A percentile compares a stretch with the other conserved stretches of the same genome.
phyloP scores from a whole-genome alignment of 2,329 filamentous ascomycete species.

The Pseudogymnoascus destructans region DNA sequence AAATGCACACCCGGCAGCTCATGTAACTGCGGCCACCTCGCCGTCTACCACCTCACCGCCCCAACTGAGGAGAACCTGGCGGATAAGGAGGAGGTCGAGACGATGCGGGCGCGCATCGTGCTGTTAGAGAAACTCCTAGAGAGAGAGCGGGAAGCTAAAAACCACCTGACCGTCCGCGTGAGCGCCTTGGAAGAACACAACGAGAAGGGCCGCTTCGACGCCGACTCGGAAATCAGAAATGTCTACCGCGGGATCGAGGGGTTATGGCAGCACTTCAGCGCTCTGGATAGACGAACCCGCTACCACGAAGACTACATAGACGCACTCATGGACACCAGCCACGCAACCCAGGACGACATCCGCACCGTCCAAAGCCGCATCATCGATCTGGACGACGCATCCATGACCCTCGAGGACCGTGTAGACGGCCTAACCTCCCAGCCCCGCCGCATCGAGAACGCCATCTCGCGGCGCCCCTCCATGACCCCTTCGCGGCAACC shows the following conservation, averaged over 20 bases:
- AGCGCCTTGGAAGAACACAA: slow-evolving; percentile 39
- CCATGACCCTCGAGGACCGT: slow-evolving; percentile 26
- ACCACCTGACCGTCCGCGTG: slow-evolving; percentile 20
- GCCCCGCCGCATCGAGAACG: slow-evolving; percentile 10
- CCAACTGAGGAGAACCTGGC: slow-evolving; percentile 31
- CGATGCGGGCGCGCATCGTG: slow-evolving; percentile 34
- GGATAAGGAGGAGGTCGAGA: slow-evolving; percentile 36
- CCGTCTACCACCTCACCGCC: slow-evolving; percentile 41
- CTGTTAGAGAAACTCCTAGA: slow-evolving; percentile 34
- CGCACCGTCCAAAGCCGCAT: slow-evolving; percentile 22
- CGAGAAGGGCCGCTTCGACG: slow-evolving; percentile 39
- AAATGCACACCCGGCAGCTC: slow-evolving; percentile 38
- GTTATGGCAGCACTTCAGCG: slow-evolving; percentile 37
- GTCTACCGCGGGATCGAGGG: slow-evolving; percentile 41
- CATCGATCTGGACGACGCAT: slow-evolving; percentile 25
- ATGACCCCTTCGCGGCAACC: slow-evolving; percentile 18
- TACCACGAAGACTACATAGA: slow-evolving; percentile 42
- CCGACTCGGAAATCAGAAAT: slow-evolving; percentile 39
- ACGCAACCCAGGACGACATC: slow-evolving; percentile 21
- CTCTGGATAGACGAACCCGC: slow-evolving; percentile 37
- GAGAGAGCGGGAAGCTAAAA: slow-evolving; percentile 23
- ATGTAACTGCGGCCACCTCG: slow-evolving; percentile 47
- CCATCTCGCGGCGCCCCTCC: slow-evolving; percentile 21
- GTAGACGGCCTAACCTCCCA: slow-evolving; percentile 20
- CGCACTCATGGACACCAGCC: slow-evolving; percentile 32